Evolutionary conservation across 441 rosid species (phyloP).

Genomic region (Gossypium davidsonii): DNA sequence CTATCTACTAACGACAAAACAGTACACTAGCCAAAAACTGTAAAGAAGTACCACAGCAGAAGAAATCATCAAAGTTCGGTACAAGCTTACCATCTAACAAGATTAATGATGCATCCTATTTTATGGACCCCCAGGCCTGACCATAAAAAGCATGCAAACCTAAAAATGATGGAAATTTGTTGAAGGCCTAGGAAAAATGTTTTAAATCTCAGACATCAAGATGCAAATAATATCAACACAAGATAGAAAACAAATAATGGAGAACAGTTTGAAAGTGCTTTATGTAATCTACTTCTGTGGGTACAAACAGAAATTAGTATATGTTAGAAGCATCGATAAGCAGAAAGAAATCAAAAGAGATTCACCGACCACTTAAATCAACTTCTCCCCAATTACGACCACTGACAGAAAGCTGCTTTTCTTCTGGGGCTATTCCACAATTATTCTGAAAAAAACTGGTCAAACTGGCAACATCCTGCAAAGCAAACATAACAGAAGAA

Average conservation of each 20-base stretch:
- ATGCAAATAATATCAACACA: not conserved
- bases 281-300: not conserved
- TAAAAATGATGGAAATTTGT: not conserved
- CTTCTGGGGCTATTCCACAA: conserved; percentile 69
- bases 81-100: not conserved
- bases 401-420: conserved; percentile 84
- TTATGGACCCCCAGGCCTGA: not conserved
- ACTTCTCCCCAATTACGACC: conserved; percentile 98
- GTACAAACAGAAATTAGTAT: not conserved
- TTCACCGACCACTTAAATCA: conserved; percentile 65
- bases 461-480: conserved; percentile 70
- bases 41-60: not conserved
- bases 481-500: conserved; percentile 8
- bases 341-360: not conserved
- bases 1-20: not conserved
- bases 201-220: not conserved
- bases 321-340: no score
- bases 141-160: conserved; percentile 1
- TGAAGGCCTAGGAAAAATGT: not conserved
- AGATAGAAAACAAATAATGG: not conserved
- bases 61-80: not conserved
- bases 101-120: not conserved
- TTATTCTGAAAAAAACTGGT: conserved; percentile 63
- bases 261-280: not conserved
- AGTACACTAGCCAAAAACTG: not conserved